phyloP scores from a whole-genome alignment of 495 filamentous ascomycete genomes.

The Tirmania nivea region DNA sequence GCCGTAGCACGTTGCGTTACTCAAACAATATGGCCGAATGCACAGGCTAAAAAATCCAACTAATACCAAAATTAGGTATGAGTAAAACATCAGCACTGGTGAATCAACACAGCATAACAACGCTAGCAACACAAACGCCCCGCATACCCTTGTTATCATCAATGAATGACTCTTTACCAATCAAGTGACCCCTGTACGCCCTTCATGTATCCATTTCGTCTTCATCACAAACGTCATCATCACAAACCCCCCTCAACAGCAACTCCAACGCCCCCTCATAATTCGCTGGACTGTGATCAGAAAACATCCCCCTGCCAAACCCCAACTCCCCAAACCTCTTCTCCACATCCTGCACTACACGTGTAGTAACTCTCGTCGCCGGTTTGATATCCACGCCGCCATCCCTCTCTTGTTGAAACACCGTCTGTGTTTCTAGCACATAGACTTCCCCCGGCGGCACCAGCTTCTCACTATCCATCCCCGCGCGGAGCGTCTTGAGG shows the following conservation, averaged over 20 bases:
- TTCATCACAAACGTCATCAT: neutral
- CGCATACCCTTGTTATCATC: no score
- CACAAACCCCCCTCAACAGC: constrained; percentile 25
- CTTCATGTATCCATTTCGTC: neutral
- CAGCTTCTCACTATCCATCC: constrained; percentile 48
- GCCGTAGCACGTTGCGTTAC: no score
- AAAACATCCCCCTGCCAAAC: constrained; percentile 51
- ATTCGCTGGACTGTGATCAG: constrained; percentile 52
- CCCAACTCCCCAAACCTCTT: constrained; percentile 44
- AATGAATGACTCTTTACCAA: constrained; percentile 21
- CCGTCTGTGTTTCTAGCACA: constrained; percentile 40
- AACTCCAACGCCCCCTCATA: constrained; percentile 43
- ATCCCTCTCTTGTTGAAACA: constrained; percentile 22
- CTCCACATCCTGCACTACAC: constrained; percentile 38
- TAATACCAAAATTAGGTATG: no score
- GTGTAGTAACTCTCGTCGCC: constrained; percentile 30
- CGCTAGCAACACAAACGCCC: no score
- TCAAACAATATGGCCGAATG: no score
- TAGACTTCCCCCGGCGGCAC: constrained; percentile 61
- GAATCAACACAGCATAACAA: no score
- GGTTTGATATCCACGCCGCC: constrained; percentile 18
- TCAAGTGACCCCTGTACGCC: constrained; percentile 22
- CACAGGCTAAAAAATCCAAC: no score
- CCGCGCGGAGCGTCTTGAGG: constrained; percentile 40
- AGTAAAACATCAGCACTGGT: no score